These are phyloP conservation scores for Neurospora sp. DNA, from an alignment of 2,329 filamentous ascomycete genomes.

Conservation along the genomic window DNA sequence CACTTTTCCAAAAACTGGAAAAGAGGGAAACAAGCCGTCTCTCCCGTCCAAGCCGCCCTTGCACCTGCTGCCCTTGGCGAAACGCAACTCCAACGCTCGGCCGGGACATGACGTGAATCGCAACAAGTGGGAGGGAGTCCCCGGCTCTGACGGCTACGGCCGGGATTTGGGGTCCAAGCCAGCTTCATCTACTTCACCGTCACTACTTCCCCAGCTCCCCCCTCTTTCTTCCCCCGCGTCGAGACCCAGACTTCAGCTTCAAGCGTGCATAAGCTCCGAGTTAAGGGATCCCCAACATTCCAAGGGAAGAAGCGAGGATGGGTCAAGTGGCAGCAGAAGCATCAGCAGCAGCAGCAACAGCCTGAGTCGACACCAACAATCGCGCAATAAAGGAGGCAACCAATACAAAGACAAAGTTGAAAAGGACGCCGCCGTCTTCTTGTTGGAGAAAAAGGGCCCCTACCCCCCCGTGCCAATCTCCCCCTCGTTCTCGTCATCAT, in stretches of 20 bases:
- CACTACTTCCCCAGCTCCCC: not conserved
- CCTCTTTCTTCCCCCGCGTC: not conserved
- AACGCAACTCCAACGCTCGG: conserved; percentile 4
- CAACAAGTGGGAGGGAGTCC: conserved; percentile 1
- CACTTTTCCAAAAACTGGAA: not conserved
- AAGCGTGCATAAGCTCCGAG: not conserved
- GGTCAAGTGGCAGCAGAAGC: not conserved
- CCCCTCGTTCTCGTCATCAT: not conserved
- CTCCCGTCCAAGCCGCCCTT: not conserved
- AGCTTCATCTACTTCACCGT: not conserved
- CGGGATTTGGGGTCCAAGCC: not conserved
- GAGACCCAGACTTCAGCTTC: not conserved
- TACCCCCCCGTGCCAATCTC: not conserved
- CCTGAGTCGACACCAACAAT: not conserved
- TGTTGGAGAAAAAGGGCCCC: not conserved
- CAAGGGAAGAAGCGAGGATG: not conserved
- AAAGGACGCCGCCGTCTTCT: not conserved
- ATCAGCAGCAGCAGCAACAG: not conserved
- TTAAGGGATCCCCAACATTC: not conserved
- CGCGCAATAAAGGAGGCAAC: not conserved
- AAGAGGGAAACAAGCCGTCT: not conserved
- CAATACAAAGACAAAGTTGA: not conserved
- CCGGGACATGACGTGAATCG: not conserved
- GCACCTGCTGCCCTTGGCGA: conserved; percentile 1
- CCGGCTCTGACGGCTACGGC: not conserved